Evolutionary conservation across 805 yeast species (phyloP).

Genomic region (Blastobotrys robertii): DNA sequence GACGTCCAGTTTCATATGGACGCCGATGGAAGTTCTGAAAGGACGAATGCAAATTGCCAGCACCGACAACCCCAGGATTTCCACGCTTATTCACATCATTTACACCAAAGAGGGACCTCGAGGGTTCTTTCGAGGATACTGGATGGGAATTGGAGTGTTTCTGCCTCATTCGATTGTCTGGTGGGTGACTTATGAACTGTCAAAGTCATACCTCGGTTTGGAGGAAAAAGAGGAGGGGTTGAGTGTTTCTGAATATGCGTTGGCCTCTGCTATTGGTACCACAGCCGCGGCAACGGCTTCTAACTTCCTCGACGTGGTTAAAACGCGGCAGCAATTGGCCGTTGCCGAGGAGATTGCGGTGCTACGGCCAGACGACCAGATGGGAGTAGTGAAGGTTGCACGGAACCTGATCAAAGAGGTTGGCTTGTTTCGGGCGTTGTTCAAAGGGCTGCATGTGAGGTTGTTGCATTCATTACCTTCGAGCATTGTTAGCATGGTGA

Average conservation of each 20-base stretch:
- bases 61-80: background rate
- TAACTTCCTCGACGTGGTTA: slow-evolving; percentile 33
- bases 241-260: slow-evolving; percentile 19
- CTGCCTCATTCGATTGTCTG: slow-evolving; percentile 16
- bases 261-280: slow-evolving; percentile 29
- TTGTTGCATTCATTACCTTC: slow-evolving; percentile 30
- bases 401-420: slow-evolving; percentile 27
- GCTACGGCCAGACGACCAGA: slow-evolving; percentile 30
- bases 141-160: slow-evolving; percentile 17
- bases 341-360: slow-evolving; percentile 28
- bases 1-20: slow-evolving; percentile 31
- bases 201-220: slow-evolving; percentile 5
- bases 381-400: slow-evolving; percentile 26
- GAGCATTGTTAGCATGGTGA: slow-evolving; percentile 30
- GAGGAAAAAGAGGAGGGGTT: slow-evolving; percentile 5
- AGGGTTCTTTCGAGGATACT: slow-evolving; percentile 16
- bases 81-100: slow-evolving; percentile 14
- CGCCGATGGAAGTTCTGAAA: slow-evolving; percentile 36
- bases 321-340: slow-evolving; percentile 35
- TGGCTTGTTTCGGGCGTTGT: slow-evolving; percentile 27
- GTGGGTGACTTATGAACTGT: slow-evolving; percentile 19
- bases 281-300: slow-evolving; percentile 27
- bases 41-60: slow-evolving; percentile 32
- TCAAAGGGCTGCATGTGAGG: slow-evolving; percentile 29
- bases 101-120: slow-evolving; percentile 10